Base-by-base conservation (phyloP, 352 stramenopile genomes). In the Phytopythium montanum region DNA sequence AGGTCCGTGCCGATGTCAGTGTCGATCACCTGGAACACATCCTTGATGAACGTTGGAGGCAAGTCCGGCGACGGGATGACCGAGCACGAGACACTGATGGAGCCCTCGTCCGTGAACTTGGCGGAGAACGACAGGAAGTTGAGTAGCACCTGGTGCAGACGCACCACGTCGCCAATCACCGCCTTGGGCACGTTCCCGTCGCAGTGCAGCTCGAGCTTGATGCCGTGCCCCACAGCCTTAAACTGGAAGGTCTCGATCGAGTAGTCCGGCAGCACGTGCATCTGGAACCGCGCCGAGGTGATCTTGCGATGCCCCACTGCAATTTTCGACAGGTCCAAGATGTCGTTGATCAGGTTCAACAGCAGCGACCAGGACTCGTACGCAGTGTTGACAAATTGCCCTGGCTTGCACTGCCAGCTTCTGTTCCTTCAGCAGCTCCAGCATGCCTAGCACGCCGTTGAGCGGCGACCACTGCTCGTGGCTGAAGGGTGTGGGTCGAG, bases 241-340 rank as follows among this genome's bases (percentile, higher is more conserved):
- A 93, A 92, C 56, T 92, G 84, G 71, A 98, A 96, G 38, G 94
- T 92, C 46, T 98, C 90, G 41, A 92, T 84, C 5, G 88, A 87
- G 49, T 96, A 92, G 48, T 98, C 89, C 10, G 92, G 60, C 19
- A 89, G 39, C 12, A 94, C 86, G 55, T 86, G 67, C 67, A 94
- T 83, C 42, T 91, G 72, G 56, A 97, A 97, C 0, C 81, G 83
- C 0, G 90, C 88, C 16, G 79, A 70, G 29, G 95, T 90, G 21
- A 97, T 87, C 53, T 96, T 86, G 31, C 97, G 66, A 46, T 97
- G 87, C 0, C 93, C 93, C 56, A 88, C 88, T 69, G 97, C 93
- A 28, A 97, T 93, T 67, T 97, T 98, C 23, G 85, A 97, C 64
- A 96, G 80, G 59, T 97, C 90, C 18, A 98, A 54, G 36, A 97